phyloP scores from a whole-genome alignment of 352 stramenopile species.

The Phytophthora pistaciae region DNA sequence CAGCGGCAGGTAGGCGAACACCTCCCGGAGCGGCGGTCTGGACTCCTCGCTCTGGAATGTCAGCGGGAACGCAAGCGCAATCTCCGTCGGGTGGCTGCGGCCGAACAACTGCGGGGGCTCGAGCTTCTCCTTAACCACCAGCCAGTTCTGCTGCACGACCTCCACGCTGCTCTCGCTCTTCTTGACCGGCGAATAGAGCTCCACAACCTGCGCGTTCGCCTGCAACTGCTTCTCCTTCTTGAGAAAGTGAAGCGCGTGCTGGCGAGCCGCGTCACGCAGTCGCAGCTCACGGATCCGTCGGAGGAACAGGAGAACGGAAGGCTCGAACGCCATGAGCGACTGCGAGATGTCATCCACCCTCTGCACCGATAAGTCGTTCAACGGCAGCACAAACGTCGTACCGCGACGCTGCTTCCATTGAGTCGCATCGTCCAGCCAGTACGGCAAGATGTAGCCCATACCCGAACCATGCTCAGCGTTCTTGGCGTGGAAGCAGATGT shows the following conservation, averaged over 20 bases:
- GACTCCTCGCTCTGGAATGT: constrained; percentile 5
- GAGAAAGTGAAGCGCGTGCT: constrained; percentile 48
- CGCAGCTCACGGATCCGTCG: constrained; percentile 72
- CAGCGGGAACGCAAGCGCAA: constrained; percentile 67
- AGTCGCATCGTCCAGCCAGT: constrained; percentile 70
- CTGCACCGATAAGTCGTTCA: constrained; percentile 61
- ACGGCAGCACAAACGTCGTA: constrained; percentile 81
- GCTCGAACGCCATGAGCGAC: constrained; percentile 75
- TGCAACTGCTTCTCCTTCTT: constrained; percentile 51
- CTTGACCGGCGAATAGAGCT: constrained; percentile 48
- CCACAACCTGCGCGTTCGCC: constrained; percentile 36
- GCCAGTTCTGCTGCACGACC: constrained; percentile 59
- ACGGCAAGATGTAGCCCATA: constrained; percentile 83
- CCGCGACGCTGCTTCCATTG: constrained; percentile 54
- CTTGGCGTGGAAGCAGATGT: constrained; percentile 83
- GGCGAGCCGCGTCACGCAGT: constrained; percentile 52
- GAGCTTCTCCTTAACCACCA: constrained; percentile 63
- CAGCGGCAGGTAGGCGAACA: constrained; percentile 88
- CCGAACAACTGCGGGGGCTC: constrained; percentile 32
- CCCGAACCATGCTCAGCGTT: constrained; percentile 49
- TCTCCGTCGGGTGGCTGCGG: constrained; percentile 49
- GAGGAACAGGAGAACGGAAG: constrained; percentile 85
- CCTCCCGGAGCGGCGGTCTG: constrained; percentile 67
- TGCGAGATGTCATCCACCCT: constrained; percentile 63
- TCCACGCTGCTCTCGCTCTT: constrained; percentile 12